Percentiles rank a stretch among this genome's conserved stretches.
Conservation (phyloP, 2,329 filamentous ascomycete species). For the Aspergillus thermomutatus region DNA sequence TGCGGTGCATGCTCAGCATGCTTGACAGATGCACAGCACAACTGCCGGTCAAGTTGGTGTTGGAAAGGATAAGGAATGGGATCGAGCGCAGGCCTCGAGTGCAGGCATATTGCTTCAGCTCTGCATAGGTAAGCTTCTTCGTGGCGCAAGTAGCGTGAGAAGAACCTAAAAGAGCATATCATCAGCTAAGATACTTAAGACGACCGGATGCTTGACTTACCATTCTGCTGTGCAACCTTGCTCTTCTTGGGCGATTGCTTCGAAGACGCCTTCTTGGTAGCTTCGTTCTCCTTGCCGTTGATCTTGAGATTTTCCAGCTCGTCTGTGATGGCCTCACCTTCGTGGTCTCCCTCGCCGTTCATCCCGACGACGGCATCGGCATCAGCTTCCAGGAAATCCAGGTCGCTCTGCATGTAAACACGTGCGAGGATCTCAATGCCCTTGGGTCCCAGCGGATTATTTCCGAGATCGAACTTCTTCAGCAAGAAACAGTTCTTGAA, state of each 20-base stretch:
- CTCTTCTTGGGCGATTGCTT: constrained; percentile 18
- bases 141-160: background rate
- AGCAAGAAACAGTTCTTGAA: constrained; percentile 44
- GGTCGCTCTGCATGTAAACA: constrained; percentile 39
- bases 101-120: constrained; percentile 26
- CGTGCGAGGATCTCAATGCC: constrained; percentile 47
- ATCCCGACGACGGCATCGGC: constrained; percentile 16
- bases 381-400: constrained; percentile 30
- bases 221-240: constrained; percentile 11
- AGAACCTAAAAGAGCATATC: constrained; percentile 6
- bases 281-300: constrained; percentile 17
- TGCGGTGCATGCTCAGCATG: constrained; percentile 27
- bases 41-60: constrained; percentile 21
- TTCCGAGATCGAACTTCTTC: constrained; percentile 44
- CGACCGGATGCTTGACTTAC: constrained; percentile 2
- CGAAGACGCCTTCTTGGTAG: background rate
- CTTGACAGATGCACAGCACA: constrained; percentile 27
- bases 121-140: constrained; percentile 8
- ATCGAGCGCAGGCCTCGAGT: constrained; percentile 34
- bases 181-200: constrained; percentile 2
- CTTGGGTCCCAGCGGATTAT: constrained; percentile 40
- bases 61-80: constrained; percentile 31
- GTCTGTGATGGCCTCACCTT: constrained; percentile 3
- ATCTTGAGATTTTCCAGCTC: constrained; percentile 7
- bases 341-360: background rate